These are phyloP conservation scores for Teunomyces lycoperdinae DNA, from an alignment of 805 yeast genomes.

Conservation along the genomic window DNA sequence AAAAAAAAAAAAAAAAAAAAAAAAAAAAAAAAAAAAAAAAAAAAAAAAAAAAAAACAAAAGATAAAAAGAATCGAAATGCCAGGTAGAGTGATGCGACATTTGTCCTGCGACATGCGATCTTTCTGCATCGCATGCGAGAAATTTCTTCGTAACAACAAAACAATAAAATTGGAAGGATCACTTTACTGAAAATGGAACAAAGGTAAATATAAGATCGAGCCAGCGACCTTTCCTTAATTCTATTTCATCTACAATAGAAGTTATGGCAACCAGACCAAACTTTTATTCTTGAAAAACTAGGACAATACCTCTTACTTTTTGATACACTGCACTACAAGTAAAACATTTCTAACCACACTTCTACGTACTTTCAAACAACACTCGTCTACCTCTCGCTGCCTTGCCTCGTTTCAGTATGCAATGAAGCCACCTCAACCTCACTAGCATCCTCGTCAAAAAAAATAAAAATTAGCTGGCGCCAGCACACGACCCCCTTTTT, in stretches of 20 bases:
- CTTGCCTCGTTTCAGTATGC: not conserved
- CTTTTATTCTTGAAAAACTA: not conserved
- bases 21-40: too few species aligned
- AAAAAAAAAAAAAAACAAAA: not conserved
- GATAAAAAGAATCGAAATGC: too few species aligned
- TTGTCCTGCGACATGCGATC: too few species aligned
- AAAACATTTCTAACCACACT: not conserved
- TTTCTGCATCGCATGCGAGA: not conserved
- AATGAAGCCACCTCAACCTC: not conserved
- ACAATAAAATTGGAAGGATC: not conserved
- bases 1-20: too few species aligned
- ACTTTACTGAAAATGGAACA: not conserved
- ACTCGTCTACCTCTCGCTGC: not conserved
- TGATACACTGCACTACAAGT: not conserved
- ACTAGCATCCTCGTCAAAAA: not conserved
- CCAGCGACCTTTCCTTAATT: not conserved
- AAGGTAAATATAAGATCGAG: not conserved
- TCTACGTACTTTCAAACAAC: not conserved
- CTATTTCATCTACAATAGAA: not conserved
- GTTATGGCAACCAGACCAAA: too few species aligned
- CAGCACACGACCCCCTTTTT: constrained; percentile 4
- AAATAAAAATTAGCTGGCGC: not conserved
- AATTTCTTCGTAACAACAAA: not conserved
- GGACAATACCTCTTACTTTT: not conserved
- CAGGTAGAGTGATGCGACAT: too few species aligned